Evolutionary conservation across 108 stramenopile species (phyloP).

Genomic region (Schizochytrium sp.): DNA sequence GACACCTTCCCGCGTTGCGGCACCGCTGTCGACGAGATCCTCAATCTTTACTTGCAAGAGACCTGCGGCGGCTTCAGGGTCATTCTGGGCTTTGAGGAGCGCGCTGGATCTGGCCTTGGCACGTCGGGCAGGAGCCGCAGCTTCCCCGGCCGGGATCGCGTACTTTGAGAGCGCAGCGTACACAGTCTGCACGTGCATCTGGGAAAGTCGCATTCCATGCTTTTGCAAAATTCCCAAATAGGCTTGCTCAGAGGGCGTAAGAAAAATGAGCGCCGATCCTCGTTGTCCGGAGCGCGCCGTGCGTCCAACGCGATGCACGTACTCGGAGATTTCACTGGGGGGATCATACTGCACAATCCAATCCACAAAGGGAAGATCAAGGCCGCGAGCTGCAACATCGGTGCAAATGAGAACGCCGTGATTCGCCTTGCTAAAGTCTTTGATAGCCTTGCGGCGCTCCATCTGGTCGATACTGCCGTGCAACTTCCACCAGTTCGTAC

Average conservation of each 20-base stretch:
- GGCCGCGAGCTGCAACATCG: conserved; percentile 83
- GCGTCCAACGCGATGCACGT: conserved; percentile 78
- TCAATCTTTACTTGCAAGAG: conserved; percentile 17
- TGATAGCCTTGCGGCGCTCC: conserved; percentile 55
- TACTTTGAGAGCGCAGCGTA: conserved; percentile 60
- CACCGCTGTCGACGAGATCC: neutral
- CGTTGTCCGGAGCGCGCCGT: conserved; percentile 72
- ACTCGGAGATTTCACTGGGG: conserved; percentile 75
- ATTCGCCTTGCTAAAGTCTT: conserved; percentile 42
- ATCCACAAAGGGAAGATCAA: conserved; percentile 71
- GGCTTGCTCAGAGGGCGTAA: conserved; percentile 70
- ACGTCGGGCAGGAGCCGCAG: conserved; percentile 43
- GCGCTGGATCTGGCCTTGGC: neutral
- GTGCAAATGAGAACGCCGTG: conserved; percentile 68
- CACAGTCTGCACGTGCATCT: conserved; percentile 57
- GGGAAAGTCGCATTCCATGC: conserved; percentile 53
- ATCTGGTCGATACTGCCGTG: conserved; percentile 65
- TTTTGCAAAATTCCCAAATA: conserved; percentile 61
- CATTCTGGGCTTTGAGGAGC: conserved; percentile 28
- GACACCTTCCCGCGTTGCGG: neutral
- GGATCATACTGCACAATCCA: conserved; percentile 89
- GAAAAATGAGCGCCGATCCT: conserved; percentile 72
- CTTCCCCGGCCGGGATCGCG: conserved; percentile 50
- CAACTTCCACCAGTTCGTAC: neutral
- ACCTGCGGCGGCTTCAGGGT: conserved; percentile 48